Percentiles rank a stretch among this genome's conserved stretches.
These are phyloP conservation scores for Nicotiana noctiflora DNA, from an alignment of 257 asterid genomes.

Conservation along the genomic window DNA sequence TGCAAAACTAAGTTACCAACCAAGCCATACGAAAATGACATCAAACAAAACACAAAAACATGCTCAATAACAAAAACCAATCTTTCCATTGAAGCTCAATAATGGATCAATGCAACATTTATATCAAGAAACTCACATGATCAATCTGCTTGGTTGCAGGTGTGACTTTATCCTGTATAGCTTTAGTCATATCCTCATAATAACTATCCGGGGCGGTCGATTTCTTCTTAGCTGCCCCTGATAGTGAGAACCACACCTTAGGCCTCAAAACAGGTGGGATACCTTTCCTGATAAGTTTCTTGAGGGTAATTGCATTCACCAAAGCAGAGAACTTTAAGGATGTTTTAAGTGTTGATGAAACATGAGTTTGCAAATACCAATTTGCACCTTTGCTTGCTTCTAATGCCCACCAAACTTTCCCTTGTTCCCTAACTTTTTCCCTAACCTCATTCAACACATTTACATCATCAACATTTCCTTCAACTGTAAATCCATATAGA, in stretches of 20 bases:
- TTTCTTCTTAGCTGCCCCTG: conserved; percentile 98
- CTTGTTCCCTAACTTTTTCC: conserved; percentile 93
- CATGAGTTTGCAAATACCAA: conserved; percentile 71
- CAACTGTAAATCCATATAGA: conserved; percentile 86
- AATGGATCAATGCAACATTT: neutral
- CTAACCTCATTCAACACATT: conserved; percentile 96
- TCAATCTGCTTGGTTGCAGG: conserved; percentile 97
- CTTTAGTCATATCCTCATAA: conserved; percentile 65
- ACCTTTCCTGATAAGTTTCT: conserved; percentile 84
- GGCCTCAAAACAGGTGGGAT: conserved; percentile 94
- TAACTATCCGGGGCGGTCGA: conserved; percentile 93
- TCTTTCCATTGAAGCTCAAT: neutral
- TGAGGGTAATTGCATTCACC: conserved; percentile 80
- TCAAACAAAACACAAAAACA: neutral
- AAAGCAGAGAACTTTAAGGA: conserved; percentile 70
- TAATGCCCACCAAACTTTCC: conserved; percentile 87
- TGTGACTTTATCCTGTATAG: conserved; percentile 76
- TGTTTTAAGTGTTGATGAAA: conserved; percentile 53
- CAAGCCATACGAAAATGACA: neutral
- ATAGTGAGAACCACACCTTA: conserved; percentile 82
- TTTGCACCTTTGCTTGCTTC: conserved; percentile 84
- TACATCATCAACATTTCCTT: conserved; percentile 98
- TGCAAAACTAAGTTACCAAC: neutral
- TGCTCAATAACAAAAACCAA: neutral
- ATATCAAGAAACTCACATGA: conserved; percentile 49